Evolutionary conservation across 805 yeast species (phyloP), one percentile per base, ranked within the genome.

Genomic region (Ogataea wickerhamii): DNA sequence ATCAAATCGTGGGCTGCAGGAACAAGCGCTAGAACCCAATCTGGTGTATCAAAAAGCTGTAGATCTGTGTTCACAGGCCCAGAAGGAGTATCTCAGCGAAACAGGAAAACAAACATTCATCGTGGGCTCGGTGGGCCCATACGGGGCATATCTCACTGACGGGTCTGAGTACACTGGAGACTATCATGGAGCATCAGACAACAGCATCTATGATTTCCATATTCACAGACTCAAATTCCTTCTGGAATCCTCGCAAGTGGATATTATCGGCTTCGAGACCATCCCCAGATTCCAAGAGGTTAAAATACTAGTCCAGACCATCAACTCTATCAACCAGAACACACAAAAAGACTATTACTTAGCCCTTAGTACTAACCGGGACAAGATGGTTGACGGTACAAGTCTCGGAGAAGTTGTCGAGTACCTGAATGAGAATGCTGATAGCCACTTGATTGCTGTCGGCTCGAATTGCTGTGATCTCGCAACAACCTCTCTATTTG

Each of bases 111-210:
- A 30, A 11, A 31, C 51, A 6, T 51, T 49, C 28, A 67, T 80
- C 4, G 76, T 75, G 2, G 94, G 85, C 0, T 75, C 85, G 6
- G 60, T 84, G 25, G 95, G 95, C 0, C 87, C 95, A 0, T 86
- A 76, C 55, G 94, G 89, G 1, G 84, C 89, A 0, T 77, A 62
- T 47, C 53, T 82, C 25, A 76, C 82, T 20, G 69, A 76, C 45
- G 87, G 88, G 0, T 69, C 82, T 0, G 95, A 86, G 51, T 86
- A 80, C 49, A 76, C 80, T 3, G 94, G 94, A 2, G 68, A 78
- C 35, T 84, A 83, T 55, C 70, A 67, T 8, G 64, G 56, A 18
- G 63, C 58, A 6, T 53, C 61, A 2, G 54, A 56, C 7, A 62
- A 60, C 12, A 65, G 64, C 31, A 50, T 84, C 37, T 55, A 51